phyloP scores from a whole-genome alignment of 23 red algal genomes.

The Rhodosorus marinus region DNA sequence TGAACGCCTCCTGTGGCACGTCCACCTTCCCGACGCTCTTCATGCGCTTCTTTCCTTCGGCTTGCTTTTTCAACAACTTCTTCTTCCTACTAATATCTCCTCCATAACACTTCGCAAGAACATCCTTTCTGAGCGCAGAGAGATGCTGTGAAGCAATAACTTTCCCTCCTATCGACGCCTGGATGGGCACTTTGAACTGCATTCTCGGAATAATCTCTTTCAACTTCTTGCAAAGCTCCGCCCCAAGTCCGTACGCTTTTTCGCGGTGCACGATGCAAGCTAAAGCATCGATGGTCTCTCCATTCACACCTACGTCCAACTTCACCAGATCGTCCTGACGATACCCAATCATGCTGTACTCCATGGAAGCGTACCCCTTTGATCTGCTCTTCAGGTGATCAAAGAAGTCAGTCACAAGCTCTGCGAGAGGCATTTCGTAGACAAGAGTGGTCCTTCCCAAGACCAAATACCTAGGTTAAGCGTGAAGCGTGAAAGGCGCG shows the following conservation, averaged over 20 bases:
- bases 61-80: constrained; percentile 87
- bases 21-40: constrained; percentile 50
- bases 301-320: constrained; percentile 67
- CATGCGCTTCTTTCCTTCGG: constrained; percentile 84
- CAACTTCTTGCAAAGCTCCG: constrained; percentile 25
- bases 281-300: constrained; percentile 43
- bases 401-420: constrained; percentile 60
- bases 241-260: constrained; percentile 9
- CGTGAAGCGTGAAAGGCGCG: no score
- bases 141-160: constrained; percentile 63
- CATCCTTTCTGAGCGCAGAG: constrained; percentile 13
- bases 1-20: constrained; percentile 65
- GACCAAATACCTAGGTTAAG: neutral
- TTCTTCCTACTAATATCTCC: constrained; percentile 68
- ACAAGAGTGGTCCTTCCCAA: constrained; percentile 1
- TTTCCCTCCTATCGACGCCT: constrained; percentile 43
- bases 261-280: constrained; percentile 31
- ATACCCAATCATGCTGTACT: constrained; percentile 37
- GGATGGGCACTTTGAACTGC: constrained; percentile 67
- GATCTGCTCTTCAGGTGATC: constrained; percentile 39
- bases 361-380: constrained; percentile 52
- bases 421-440: constrained; percentile 43
- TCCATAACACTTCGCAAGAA: constrained; percentile 75
- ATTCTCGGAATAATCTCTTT: constrained; percentile 62
- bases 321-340: constrained; percentile 17